Evolutionary conservation across 2,329 filamentous ascomycete genomes (phyloP), one percentile per base, ranked within the genome.

Genomic region (Fusarium decemcellulare): DNA sequence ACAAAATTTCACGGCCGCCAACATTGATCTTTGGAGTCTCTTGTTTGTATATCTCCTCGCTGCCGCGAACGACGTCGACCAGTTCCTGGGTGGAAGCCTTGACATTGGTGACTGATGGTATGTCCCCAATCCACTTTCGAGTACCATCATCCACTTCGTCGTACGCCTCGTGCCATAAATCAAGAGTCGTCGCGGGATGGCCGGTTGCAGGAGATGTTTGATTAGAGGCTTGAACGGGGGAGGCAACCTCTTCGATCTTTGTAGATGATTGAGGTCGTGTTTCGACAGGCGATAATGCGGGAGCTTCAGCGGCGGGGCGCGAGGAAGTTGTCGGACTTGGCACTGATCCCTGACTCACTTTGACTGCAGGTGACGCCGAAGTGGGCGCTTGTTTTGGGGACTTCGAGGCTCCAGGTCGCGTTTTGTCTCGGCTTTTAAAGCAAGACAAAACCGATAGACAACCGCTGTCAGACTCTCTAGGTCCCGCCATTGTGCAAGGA

Each of bases 21-120:
- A 61, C 29, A 23, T 14, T 50, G 34, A 61, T 27, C 47, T 52
- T 61, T 14, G 43, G 42, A 4, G 48, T 48, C 29, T 16, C 42
- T 3, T 50, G 34, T n/a, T 48, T 54, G 23, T 54, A 37, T 34
- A 43, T 40, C 7, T 54, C 43, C 40, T 60, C 58, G 8, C 50
- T 34, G 4, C 12, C 29, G 4, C 42, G 42, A n/a, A 60, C 50
- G 6, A 37, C 3, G 10, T 37, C 5, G 3, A 37, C 34, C 4
- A 37, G 34, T 37, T 37, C 34, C 3, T 37, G 34, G 34, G 34
- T 37, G 34, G 34, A 14, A 37, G 4, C 34, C 6, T 14, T 37
- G 34, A 14, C 34, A 2, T 37, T 37, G 34, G 34, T 14, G 14
- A 37, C 34, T 4, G 14, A 4, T 37, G 34, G 34, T 3, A 37